Evolutionary conservation across 495 filamentous ascomycete species (phyloP), one percentile per base, ranked within the genome.

Genomic region (Oleoguttula mirabilis): DNA sequence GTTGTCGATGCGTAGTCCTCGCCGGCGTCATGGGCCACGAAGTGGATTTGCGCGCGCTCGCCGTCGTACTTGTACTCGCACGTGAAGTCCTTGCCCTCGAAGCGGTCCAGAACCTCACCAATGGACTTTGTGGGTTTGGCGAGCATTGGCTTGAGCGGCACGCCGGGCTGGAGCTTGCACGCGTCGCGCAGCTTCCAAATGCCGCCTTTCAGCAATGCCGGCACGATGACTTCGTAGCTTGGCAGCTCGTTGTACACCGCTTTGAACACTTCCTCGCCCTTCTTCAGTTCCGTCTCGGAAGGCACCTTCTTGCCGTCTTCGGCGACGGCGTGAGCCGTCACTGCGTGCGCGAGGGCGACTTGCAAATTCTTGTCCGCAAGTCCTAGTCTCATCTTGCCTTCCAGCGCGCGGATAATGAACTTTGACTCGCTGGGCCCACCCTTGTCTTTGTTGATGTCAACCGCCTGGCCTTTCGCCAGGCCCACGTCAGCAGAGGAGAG

Each of bases 21-120:
- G 2, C 70, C 65, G 7, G 82, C 71, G 43, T 88, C 80, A 32
- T 93, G 83, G 2, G 90, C 78, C 27, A 98, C 86, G 47, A 87
- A 98, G 58, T 98, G 90, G 33, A 98, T 95, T 61, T 98, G 90
- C 12, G 92, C 88, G 55, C 90, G 69, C 60, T 98, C 90, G 21
- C 90, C 90, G 52, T 98, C 90, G 53, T 98, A 98, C 56, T 98
- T 98, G 67, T 93, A 98, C 56, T 98, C 90, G 64, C 92, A 98
- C 12, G 90, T 96, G 51, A 96, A 98, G 4, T 81, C 80, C 58
- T 92, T 88, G 25, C 81, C 77, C 63, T 96, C 90, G 52, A 98
- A 98, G 12, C 92, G 82, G 62, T 98, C 90, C 1, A 96, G 76
- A 0, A 98, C 92, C 61, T 98, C 90, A 0, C 86, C 92, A 51